phyloP scores from a whole-genome alignment of 2,329 filamentous ascomycete genomes.

The Erysiphe neolycopersici region DNA sequence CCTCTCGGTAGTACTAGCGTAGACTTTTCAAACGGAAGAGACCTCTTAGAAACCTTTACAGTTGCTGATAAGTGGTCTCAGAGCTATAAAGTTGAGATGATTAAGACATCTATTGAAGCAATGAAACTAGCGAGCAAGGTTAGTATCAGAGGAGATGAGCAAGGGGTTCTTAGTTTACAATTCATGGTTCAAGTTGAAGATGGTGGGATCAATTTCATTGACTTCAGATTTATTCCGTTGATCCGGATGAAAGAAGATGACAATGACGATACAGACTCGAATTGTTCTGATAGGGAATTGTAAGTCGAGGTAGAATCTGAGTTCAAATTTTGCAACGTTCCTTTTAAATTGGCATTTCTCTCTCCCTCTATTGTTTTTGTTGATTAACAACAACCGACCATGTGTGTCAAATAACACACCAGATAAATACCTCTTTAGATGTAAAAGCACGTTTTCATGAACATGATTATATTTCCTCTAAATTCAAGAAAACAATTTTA shows the following conservation, averaged over 20 bases:
- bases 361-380: too few relatives aligned
- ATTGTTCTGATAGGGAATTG: too few relatives aligned
- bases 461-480: too few relatives aligned
- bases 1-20: conserved; percentile 36
- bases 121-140: conserved; percentile 87
- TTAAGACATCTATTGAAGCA: conserved; percentile 69
- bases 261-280: too few relatives aligned
- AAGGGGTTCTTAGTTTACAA: conserved; percentile 79
- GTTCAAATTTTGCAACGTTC: too few relatives aligned
- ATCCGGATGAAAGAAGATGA: conserved; percentile 11
- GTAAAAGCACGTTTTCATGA: too few relatives aligned
- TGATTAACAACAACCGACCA: too few relatives aligned
- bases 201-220: conserved; percentile 43
- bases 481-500: too few relatives aligned
- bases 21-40: conserved; percentile 34
- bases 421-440: too few relatives aligned
- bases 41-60: conserved; percentile 49
- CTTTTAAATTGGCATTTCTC: too few relatives aligned
- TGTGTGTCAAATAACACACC: too few relatives aligned
- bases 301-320: too few relatives aligned
- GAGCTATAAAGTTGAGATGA: conserved; percentile 62
- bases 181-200: conserved; percentile 82
- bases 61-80: conserved; percentile 34
- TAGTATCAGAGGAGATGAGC: conserved; percentile 61
- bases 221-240: conserved; percentile 60